Evolutionary conservation across 2,329 filamentous ascomycete genomes (phyloP), one percentile per base, ranked within the genome.

Genomic region (Ophiosphaerella narmari): DNA sequence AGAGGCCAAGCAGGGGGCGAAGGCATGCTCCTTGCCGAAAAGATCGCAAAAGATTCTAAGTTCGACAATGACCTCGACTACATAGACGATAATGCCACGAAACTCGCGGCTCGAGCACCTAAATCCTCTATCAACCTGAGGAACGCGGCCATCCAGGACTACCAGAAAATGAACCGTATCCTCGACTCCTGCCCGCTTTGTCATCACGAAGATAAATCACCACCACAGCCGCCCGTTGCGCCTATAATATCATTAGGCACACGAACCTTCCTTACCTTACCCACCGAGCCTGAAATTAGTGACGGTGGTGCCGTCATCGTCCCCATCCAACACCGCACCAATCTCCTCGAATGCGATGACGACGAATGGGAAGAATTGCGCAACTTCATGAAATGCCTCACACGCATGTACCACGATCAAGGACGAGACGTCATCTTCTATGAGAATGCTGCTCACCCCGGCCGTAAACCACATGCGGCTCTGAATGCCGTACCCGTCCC

Each of bases 301-400:
- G 82, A 89, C 42, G 90, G 90, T 39, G 88, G 91, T 41, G 90
- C 92, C 6, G 87, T 94, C 49, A 94, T 99, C 54, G 91, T 92
- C 3, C 94, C 94, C 5, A 85, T 94, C 18, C 85, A 91, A 61
- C 94, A 99, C 71, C 87, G 87, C 44, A 86, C 81, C 21, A 99
- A 97, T 71, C 84, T 99, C 0, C 79, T 99, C n/a, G 93, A 97
- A 73, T 99, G 94, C 73, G 93, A 97, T 73, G 93, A 99, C 67
- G 94, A 99, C 68, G 94, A 99, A 72, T 99, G 95, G 95, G 94
- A 99, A 70, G 94, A 99, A 74, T 87, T 99, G 5, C 89, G 94
- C 57, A 99, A 99, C 73, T 99, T 99, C 70, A 97, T 97, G 93
- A 99, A 99, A 77, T 89, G 86, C 50, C 81, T 99, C 16, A 97